Percentiles rank a stretch among this genome's conserved stretches.
Conservation (phyloP, 305 asterid species). For the Rubia peregrina region DNA sequence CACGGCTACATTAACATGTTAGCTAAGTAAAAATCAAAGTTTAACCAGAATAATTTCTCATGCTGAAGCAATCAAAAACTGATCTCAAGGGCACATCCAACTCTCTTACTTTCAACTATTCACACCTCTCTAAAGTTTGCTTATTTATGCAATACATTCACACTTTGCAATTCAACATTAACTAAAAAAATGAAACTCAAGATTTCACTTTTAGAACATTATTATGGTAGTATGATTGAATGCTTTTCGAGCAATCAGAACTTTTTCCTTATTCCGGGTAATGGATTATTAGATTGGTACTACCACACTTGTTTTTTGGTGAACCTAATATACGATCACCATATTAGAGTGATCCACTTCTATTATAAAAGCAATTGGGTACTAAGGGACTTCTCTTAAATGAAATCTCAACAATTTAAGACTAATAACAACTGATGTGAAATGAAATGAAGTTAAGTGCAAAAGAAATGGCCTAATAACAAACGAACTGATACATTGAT, state of each 20-base stretch:
- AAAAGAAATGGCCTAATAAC: neutral
- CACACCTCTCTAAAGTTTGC: neutral
- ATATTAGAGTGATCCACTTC: neutral
- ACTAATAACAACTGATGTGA: neutral
- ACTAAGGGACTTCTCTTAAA: no score
- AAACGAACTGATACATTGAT: neutral
- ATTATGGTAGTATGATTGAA: neutral
- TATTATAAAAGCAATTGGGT: no score
- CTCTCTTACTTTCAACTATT: neutral
- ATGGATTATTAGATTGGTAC: no score
- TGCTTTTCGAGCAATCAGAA: neutral
- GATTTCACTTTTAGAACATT: neutral
- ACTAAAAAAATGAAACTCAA: neutral
- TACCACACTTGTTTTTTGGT: neutral
- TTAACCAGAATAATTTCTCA: neutral
- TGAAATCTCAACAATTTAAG: neutral
- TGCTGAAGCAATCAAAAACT: neutral
- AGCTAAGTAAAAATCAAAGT: neutral
- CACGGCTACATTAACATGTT: neutral
- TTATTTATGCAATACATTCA: neutral
- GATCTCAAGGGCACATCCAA: constrained; percentile 1
- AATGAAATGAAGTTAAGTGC: neutral
- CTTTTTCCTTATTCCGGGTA: neutral
- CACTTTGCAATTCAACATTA: neutral
- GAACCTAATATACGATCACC: neutral